Conservation (phyloP, 495 filamentous ascomycete species). For the Talaromyces nanjingensis region DNA sequence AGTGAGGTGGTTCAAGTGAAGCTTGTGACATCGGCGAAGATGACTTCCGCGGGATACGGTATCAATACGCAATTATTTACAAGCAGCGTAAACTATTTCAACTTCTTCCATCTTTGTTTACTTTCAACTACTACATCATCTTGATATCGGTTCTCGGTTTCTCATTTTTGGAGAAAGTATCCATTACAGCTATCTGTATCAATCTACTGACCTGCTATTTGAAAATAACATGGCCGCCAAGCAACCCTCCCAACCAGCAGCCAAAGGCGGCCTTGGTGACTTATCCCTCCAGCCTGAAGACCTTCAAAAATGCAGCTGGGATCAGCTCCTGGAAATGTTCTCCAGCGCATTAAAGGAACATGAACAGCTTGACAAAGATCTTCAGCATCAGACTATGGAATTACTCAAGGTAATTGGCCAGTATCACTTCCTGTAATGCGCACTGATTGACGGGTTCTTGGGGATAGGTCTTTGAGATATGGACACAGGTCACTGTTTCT, state of each 20-base stretch:
- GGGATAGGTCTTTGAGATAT: slow-evolving; percentile 58
- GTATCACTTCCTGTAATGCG: not conserved
- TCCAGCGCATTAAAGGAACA: slow-evolving; percentile 51
- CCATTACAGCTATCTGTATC: not conserved
- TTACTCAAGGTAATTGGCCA: slow-evolving; percentile 47
- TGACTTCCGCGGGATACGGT: not conserved
- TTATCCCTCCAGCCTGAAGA: slow-evolving; percentile 10
- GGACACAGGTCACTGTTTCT: slow-evolving; percentile 56
- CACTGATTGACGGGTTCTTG: slow-evolving; percentile 12
- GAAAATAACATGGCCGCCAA: not conserved
- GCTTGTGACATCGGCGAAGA: not conserved
- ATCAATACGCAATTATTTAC: slow-evolving; percentile 1
- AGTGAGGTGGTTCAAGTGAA: not conserved
- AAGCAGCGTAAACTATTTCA: not conserved
- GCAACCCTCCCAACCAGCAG: not conserved
- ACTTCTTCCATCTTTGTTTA: not conserved
- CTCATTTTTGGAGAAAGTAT: not conserved
- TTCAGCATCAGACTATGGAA: slow-evolving; percentile 56
- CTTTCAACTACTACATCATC: not conserved
- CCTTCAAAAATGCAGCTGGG: slow-evolving; percentile 53
- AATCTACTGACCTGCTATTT: too few relatives aligned
- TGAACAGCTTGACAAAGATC: slow-evolving; percentile 49
- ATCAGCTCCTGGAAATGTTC: slow-evolving; percentile 59
- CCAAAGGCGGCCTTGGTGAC: not conserved
- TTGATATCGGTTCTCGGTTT: not conserved